Percentiles rank a stretch among this genome's conserved stretches.
These are phyloP conservation scores for Pichia occidentalis DNA, from an alignment of 805 yeast genomes.

Conservation along the genomic window DNA sequence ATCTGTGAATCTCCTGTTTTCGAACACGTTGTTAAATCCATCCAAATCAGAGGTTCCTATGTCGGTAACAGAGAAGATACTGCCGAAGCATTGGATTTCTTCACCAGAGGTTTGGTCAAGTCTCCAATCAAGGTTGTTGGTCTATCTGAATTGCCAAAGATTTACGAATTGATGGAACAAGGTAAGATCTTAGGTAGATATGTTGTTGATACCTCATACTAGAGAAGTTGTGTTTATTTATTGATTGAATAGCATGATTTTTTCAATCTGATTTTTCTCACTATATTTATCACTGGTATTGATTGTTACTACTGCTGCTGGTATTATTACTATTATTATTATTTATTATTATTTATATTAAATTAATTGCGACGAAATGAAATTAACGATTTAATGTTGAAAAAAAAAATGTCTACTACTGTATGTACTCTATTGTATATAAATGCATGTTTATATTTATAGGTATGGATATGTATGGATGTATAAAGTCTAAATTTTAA, in stretches of 20 bases:
- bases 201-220: slow-evolving; percentile 74
- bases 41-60: slow-evolving; percentile 73
- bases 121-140: slow-evolving; percentile 72
- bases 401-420: no score
- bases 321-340: slow-evolving; percentile 1
- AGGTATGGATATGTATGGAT: no score
- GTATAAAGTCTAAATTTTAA: no score
- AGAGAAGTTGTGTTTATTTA: slow-evolving; percentile 15
- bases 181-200: slow-evolving; percentile 87
- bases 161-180: slow-evolving; percentile 75
- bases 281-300: neutral
- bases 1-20: slow-evolving; percentile 66
- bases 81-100: slow-evolving; percentile 69
- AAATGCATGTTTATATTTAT: no score
- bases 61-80: slow-evolving; percentile 90
- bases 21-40: slow-evolving; percentile 65
- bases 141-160: slow-evolving; percentile 59
- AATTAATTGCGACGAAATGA: slow-evolving; percentile 2
- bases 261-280: neutral
- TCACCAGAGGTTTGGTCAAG: slow-evolving; percentile 56
- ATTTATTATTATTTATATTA: neutral
- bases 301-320: neutral
- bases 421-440: no score
- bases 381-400: slow-evolving; percentile 1
- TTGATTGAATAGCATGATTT: neutral